phyloP scores from a whole-genome alignment of 1,284 basidiomycete species.

The Rhodofomes roseus region DNA sequence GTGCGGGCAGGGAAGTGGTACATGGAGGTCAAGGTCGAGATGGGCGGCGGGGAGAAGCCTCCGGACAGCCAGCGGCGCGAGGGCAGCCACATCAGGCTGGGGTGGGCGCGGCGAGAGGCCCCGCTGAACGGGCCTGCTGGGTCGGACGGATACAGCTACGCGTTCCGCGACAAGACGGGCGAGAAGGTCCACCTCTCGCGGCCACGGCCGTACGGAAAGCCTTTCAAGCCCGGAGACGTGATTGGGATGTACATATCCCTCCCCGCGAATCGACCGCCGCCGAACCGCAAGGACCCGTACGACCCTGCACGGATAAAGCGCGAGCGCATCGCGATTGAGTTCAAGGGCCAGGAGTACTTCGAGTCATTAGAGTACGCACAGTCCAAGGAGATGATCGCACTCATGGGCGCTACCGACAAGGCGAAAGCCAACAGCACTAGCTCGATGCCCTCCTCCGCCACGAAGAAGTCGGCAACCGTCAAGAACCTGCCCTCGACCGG shows the following conservation, averaged over 20 bases:
- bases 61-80: slow-evolving; percentile 46
- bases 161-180: slow-evolving; percentile 86
- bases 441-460: slow-evolving; percentile 54
- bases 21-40: slow-evolving; percentile 82
- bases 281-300: slow-evolving; percentile 52
- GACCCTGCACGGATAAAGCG: slow-evolving; percentile 80
- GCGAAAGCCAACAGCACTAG: slow-evolving; percentile 53
- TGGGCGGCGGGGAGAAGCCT: slow-evolving; percentile 66
- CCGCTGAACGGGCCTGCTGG: slow-evolving; percentile 91
- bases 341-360: slow-evolving; percentile 96
- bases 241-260: slow-evolving; percentile 93
- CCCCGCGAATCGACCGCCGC: slow-evolving; percentile 55
- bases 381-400: slow-evolving; percentile 90
- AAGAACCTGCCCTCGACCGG: slow-evolving; percentile 52
- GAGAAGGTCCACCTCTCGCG: slow-evolving; percentile 87
- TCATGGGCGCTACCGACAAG: slow-evolving; percentile 56
- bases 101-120: slow-evolving; percentile 91
- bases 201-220: slow-evolving; percentile 71
- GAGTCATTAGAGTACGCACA: slow-evolving; percentile 90
- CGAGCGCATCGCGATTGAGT: slow-evolving; percentile 89
- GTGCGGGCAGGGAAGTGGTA: slow-evolving; percentile 93
- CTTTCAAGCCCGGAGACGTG: slow-evolving; percentile 83
- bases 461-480: slow-evolving; percentile 63
- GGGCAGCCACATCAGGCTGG: slow-evolving; percentile 85
- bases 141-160: slow-evolving; percentile 93